Conservation (phyloP, 495 filamentous ascomycete species). For the Tuber indicum region DNA sequence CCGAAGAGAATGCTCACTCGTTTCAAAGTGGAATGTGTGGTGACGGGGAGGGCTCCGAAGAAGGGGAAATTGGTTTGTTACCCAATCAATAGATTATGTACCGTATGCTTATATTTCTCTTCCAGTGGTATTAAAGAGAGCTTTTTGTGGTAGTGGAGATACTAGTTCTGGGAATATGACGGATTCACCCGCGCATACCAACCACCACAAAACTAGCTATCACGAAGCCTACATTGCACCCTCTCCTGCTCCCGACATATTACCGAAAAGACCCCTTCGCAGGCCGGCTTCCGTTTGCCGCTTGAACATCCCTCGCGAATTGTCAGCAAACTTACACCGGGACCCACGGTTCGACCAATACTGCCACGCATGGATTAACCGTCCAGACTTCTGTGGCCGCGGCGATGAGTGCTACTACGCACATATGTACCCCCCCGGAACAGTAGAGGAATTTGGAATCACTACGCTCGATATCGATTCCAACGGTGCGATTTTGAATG, state of each 20-base stretch:
- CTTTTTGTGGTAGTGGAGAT: background rate
- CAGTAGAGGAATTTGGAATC: slow-evolving; percentile 22
- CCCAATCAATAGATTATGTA: background rate
- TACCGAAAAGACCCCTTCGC: background rate
- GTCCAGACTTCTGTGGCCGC: slow-evolving; percentile 23
- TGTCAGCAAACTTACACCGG: slow-evolving; percentile 16
- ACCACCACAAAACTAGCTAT: background rate
- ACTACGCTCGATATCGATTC: slow-evolving; percentile 15
- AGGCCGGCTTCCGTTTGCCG: background rate
- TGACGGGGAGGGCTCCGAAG: background rate
- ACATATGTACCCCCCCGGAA: slow-evolving; percentile 19
- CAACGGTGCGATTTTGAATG: background rate
- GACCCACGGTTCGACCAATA: slow-evolving; percentile 18
- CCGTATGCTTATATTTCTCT: background rate
- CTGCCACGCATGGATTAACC: slow-evolving; percentile 25
- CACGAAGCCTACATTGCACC: background rate
- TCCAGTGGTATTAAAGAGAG: background rate
- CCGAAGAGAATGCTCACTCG: background rate
- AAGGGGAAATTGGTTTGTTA: background rate
- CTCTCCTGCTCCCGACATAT: background rate
- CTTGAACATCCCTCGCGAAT: slow-evolving; percentile 14
- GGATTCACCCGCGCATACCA: background rate
- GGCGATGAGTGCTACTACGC: slow-evolving; percentile 20
- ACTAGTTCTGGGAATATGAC: background rate
- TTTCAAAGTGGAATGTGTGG: background rate